Conservation (phyloP, 1,284 basidiomycete species). For the Waitea zeae region DNA sequence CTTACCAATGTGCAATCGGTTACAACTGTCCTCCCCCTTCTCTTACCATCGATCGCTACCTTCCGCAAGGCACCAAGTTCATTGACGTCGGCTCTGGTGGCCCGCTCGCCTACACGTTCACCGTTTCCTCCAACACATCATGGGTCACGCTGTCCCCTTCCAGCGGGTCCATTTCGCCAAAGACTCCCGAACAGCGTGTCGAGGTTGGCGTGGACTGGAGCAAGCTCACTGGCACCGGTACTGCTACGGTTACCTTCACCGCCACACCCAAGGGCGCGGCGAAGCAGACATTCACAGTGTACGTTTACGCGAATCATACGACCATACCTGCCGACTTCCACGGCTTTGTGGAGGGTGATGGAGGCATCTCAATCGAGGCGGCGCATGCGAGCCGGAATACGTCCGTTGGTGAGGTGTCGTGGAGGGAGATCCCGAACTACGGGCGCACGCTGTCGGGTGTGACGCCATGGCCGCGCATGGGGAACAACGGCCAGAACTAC, state of each 20-base stretch:
- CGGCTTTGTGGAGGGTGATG: constrained; percentile 47
- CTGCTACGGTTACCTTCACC: constrained; percentile 27
- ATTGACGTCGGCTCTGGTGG: constrained; percentile 48
- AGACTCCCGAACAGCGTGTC: constrained; percentile 33
- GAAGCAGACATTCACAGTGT: constrained; percentile 18
- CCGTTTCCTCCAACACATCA: constrained; percentile 25
- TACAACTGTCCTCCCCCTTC: constrained; percentile 36
- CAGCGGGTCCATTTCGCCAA: constrained; percentile 29
- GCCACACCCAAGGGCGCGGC: constrained; percentile 23
- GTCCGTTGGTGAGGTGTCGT: constrained; percentile 29
- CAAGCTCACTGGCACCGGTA: constrained; percentile 19
- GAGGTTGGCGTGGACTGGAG: constrained; percentile 45
- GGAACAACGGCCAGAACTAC: constrained; percentile 32
- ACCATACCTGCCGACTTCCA: constrained; percentile 24
- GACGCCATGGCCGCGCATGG: constrained; percentile 38
- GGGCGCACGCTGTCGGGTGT: constrained; percentile 42
- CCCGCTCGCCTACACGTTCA: constrained; percentile 37
- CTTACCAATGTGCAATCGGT: constrained; percentile 29
- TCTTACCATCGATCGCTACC: constrained; percentile 31
- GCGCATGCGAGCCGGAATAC: constrained; percentile 35
- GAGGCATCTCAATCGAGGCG: constrained; percentile 48
- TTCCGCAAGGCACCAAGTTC: constrained; percentile 31
- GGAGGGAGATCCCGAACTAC: constrained; percentile 40
- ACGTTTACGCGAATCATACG: constrained; percentile 22
- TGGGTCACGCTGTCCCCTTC: constrained; percentile 34